Evolutionary conservation across 331 rosid genomes (phyloP).

Genomic region (Dryas integrifolia): DNA sequence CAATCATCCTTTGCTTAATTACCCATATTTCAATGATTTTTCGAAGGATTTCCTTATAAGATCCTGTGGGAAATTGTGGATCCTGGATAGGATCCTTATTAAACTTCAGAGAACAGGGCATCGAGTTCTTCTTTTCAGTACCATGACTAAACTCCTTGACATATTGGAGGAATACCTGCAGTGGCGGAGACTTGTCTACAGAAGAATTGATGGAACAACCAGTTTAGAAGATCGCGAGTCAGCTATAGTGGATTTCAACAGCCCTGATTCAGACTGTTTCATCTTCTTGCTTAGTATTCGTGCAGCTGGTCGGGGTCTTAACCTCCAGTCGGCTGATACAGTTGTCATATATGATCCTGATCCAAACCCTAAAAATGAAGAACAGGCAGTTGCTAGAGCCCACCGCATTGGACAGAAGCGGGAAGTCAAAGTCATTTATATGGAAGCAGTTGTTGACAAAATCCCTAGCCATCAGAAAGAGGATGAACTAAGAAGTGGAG

Average conservation of each 20-base stretch:
- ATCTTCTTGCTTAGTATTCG: slow-evolving; percentile 98
- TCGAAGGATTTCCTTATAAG: slow-evolving; percentile 85
- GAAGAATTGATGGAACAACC: slow-evolving; percentile 98
- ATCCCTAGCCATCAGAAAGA: slow-evolving; percentile 89
- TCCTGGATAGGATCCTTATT: slow-evolving; percentile 89
- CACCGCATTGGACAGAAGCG: slow-evolving; percentile 97
- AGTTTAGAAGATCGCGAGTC: slow-evolving; percentile 99
- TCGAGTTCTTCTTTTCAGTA: slow-evolving; percentile 92
- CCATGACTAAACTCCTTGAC: slow-evolving; percentile 98
- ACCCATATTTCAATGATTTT: slow-evolving; percentile 82
- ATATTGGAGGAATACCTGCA: slow-evolving; percentile 97
- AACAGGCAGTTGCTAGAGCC: slow-evolving; percentile 99
- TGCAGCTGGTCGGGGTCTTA: slow-evolving; percentile 99
- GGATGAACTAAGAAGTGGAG: slow-evolving; percentile 86
- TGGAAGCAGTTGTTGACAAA: slow-evolving; percentile 99
- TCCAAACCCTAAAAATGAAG: slow-evolving; percentile 98
- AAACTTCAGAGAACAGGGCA: slow-evolving; percentile 95
- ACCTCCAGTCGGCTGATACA: slow-evolving; percentile 98
- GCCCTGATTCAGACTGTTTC: slow-evolving; percentile 77
- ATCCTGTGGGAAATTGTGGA: slow-evolving; percentile 98
- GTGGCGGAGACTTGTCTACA: slow-evolving; percentile 86
- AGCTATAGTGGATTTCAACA: slow-evolving; percentile 90
- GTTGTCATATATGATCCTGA: slow-evolving; percentile 98
- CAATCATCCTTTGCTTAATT: slow-evolving; percentile 95
- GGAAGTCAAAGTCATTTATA: slow-evolving; percentile 92